A percentile compares a stretch with the other conserved stretches of the same genome.
These are phyloP conservation scores for Colletotrichum falcatum DNA, from an alignment of 2,329 filamentous ascomycete species.

Conservation along the genomic window DNA sequence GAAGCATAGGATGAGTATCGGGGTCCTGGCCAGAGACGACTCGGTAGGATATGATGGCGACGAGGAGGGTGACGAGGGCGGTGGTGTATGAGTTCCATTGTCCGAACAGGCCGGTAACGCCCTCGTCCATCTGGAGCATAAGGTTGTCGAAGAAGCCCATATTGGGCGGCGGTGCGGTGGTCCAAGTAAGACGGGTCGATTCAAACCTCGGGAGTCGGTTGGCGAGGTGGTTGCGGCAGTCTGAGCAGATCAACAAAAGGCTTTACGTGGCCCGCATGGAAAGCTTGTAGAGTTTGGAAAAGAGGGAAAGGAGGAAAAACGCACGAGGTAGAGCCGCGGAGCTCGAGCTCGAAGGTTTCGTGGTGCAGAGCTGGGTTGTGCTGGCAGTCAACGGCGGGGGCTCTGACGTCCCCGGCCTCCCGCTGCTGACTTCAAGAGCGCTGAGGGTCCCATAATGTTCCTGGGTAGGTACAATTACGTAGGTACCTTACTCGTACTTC, in stretches of 20 bases:
- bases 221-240: not conserved
- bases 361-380: slow-evolving; percentile 36
- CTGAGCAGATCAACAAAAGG: slow-evolving; percentile 8
- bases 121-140: slow-evolving; percentile 77
- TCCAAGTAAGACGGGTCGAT: slow-evolving; percentile 5
- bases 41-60: slow-evolving; percentile 76
- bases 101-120: slow-evolving; percentile 75
- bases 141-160: slow-evolving; percentile 65
- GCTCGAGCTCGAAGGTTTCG: slow-evolving; percentile 37
- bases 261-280: slow-evolving; percentile 39
- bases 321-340: slow-evolving; percentile 34
- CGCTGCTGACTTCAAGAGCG: slow-evolving; percentile 15
- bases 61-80: slow-evolving; percentile 73
- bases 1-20: slow-evolving; percentile 90
- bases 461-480: too few species aligned
- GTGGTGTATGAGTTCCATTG: slow-evolving; percentile 90
- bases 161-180: slow-evolving; percentile 32
- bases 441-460: too few species aligned
- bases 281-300: slow-evolving; percentile 26
- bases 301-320: not conserved
- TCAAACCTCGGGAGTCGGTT: slow-evolving; percentile 12
- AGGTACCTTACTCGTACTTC: slow-evolving; percentile 9
- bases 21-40: slow-evolving; percentile 81
- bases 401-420: slow-evolving; percentile 33
- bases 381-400: slow-evolving; percentile 36